Base-by-base conservation (phyloP, 139 green algal species). In the Desmodesmus armatus region DNA sequence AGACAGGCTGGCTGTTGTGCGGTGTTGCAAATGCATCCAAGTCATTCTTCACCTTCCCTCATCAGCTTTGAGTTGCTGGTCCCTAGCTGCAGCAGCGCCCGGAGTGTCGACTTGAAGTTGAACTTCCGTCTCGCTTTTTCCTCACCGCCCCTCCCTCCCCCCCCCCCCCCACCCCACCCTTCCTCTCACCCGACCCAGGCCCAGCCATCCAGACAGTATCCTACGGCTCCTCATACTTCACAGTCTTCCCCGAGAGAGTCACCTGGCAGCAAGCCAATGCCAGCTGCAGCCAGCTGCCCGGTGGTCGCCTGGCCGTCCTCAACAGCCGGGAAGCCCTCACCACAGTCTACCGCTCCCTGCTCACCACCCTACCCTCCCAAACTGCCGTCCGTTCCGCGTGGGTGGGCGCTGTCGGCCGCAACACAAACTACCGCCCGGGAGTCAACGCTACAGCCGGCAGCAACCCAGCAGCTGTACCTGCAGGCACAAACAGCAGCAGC, bases 171-270 rank as follows among this genome's bases (percentile, higher is more conserved):
- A n/a, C n/a, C n/a, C n/a, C n/a, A n/a, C n/a, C n/a, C n/a, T n/a
- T n/a, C n/a, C n/a, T n/a, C n/a, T n/a, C n/a, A n/a, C 23, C 33
- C 43, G 9, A 2, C 29, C 58, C 60, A 84, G 78, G 78, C 29
- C 78, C 78, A 47, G 60, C 60, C 29, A 33, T 75, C 0, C 74
- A 84, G 41, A 84, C 78, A 6, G 62, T 69, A 0, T 44, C 19
- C 21, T 31, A 44, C 35, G 47, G 75, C 49, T 47, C 33, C 40
- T 33, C 17, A 1, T 75, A 44, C 55, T 84, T 44, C 78, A 84
- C 78, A 5, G 15, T 84, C 13, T 84, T 62, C 43, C 78, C 78
- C 1, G 78, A 84, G 43, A 62, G 78, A 2, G 78, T 84, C 21
- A 63, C 62, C 9, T 84, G 35, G 15, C 21, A 29, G 11, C 62